Evolutionary conservation across 192 early-diverging fungal species (phyloP).

Genomic region (Linnemannia exigua): DNA sequence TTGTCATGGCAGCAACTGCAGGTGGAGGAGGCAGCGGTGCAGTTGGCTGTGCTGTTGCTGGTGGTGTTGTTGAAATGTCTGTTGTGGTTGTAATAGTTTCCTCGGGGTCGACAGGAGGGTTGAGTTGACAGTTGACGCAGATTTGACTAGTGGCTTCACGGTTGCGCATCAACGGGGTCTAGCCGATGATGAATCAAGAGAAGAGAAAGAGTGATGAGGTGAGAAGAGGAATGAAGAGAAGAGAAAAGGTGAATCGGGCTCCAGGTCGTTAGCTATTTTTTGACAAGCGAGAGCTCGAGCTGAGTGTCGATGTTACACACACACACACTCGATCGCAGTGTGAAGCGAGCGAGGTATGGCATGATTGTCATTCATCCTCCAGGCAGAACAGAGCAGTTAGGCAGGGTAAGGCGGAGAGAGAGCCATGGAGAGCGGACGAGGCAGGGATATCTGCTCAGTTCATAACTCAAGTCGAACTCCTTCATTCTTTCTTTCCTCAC

Average conservation of each 20-base stretch:
- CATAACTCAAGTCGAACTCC: background rate
- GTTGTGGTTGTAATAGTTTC: background rate
- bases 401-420: background rate
- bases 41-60: background rate
- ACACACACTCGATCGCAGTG: background rate
- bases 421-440: background rate
- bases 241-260: background rate
- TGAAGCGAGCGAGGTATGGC: too few relatives aligned
- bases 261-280: background rate
- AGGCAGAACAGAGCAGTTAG: too few relatives aligned
- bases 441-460: background rate
- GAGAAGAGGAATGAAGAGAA: background rate
- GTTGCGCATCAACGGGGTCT: conserved; percentile 54
- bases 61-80: background rate
- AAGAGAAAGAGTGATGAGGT: background rate
- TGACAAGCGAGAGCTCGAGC: background rate
- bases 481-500: background rate
- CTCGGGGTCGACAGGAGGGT: conserved; percentile 45
- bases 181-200: background rate
- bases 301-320: background rate
- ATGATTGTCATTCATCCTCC: background rate
- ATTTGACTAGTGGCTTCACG: conserved; percentile 51
- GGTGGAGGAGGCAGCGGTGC: background rate
- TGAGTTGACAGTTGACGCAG: conserved; percentile 53
- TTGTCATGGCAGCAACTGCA: background rate